Evolutionary conservation across 768 basidiomycete species (phyloP).

Genomic region (Crucibulum laeve): DNA sequence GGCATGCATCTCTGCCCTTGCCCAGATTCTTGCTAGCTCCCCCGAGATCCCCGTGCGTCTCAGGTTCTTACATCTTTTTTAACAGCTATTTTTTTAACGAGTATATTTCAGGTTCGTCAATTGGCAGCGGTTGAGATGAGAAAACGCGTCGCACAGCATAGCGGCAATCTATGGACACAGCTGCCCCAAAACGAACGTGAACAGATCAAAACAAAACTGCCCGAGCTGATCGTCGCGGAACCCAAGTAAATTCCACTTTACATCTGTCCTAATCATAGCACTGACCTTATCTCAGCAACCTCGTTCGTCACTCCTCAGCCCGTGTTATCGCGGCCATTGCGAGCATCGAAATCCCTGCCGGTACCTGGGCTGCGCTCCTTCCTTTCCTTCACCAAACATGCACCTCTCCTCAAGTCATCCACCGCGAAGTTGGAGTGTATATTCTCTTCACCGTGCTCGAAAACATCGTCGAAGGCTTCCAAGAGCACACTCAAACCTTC

Average conservation of each 20-base stretch:
- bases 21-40: constrained; percentile 79
- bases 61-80: constrained; percentile 6
- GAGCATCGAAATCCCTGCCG: constrained; percentile 74
- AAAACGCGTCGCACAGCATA: constrained; percentile 82
- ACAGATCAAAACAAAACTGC: constrained; percentile 81
- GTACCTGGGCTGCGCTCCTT: constrained; percentile 83
- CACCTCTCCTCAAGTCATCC: constrained; percentile 56
- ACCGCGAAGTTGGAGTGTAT: constrained; percentile 90
- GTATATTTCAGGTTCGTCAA: constrained; percentile 75
- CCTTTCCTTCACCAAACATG: constrained; percentile 83
- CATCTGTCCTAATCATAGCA: constrained; percentile 9
- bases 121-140: constrained; percentile 94
- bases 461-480: constrained; percentile 86
- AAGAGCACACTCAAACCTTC: constrained; percentile 65
- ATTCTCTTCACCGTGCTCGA: constrained; percentile 91
- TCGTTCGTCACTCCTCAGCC: constrained; percentile 90
- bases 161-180: constrained; percentile 78
- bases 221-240: constrained; percentile 74
- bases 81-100: constrained; percentile 5
- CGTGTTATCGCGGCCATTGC: constrained; percentile 94
- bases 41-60: constrained; percentile 77
- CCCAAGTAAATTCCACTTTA: constrained; percentile 51
- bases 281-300: constrained; percentile 47
- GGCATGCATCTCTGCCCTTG: constrained; percentile 86
- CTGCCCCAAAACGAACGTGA: constrained; percentile 65